Base-by-base conservation (phyloP, 2,329 filamentous ascomycete species). In the Hypoxylon sp. region DNA sequence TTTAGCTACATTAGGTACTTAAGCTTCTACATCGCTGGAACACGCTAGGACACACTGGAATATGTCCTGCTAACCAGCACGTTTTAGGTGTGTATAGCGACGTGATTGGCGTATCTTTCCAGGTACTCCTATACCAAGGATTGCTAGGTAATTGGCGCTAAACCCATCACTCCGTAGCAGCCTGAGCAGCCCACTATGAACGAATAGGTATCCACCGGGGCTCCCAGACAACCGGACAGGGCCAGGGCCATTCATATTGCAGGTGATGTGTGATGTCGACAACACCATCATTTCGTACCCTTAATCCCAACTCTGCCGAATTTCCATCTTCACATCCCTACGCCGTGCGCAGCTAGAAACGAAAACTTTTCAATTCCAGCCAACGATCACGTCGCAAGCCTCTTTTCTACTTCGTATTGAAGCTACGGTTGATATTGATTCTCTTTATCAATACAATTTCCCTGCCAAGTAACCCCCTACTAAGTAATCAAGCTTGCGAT, bases 251-350 rank as follows among this genome's bases (percentile, higher is more conserved):
- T 56, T 59, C 44, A 47, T 61, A 28, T 51, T 28, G 26, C 44
- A 28, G n/a, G 34, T 32, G 34, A 44, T 17, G 41, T 43, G 34
- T n/a, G 43, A 48, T 26, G 57, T 67, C 61, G 63, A 66, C 70
- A 71, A 55, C 69, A 71, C 59, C 58, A 62, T 37, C 43, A 60
- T 62, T 62, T 65, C 56, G 62, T 68, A 55, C 62, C 53, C 59
- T 62, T 64, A 51, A 58, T 61, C 43, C 52, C 55, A 59, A 62
- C 57, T 63, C 37, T 55, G 46, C 55, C 60, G 65, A 41, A 59
- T 62, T 69, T 58, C 64, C 39, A 62, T 66, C 62, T 62, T 68
- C 68, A 58, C 59, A 22, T 64, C 64, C 64, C 55, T 28, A 51
- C 47, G 6, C 39, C 17, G 22, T 44, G 39, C 39, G 50, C 37